phyloP scores from a whole-genome alignment of 2,329 filamentous ascomycete species.

The Alternaria tenuissima region DNA sequence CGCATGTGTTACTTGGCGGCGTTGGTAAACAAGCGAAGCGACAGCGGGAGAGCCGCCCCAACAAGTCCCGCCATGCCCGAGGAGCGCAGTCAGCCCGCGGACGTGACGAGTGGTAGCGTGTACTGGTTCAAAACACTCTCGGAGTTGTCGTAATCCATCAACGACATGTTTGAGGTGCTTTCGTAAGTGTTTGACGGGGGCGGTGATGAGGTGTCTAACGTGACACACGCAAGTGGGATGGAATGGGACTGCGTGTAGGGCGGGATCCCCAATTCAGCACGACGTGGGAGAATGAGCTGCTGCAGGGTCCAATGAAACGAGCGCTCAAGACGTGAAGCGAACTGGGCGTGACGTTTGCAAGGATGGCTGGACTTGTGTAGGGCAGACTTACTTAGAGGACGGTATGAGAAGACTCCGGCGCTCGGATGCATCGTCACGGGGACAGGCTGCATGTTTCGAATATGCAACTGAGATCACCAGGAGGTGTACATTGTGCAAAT shows the following conservation, averaged over 20 bases:
- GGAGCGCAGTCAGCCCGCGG: conserved; percentile 1
- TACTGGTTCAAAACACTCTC: background rate
- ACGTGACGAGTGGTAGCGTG: conserved; percentile 12
- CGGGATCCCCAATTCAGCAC: conserved; percentile 19
- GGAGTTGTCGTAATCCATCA: background rate
- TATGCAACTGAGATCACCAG: conserved; percentile 8
- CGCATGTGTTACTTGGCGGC: conserved; percentile 26
- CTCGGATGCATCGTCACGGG: conserved; percentile 30
- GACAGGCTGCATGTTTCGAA: conserved; percentile 19
- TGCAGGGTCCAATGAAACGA: conserved; percentile 41
- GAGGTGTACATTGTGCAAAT: background rate
- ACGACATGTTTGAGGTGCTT: background rate
- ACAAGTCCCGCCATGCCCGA: conserved; percentile 19
- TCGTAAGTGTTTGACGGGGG: background rate
- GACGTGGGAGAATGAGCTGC: conserved; percentile 27
- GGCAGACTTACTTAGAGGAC: background rate
- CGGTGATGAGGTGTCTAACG: conserved; percentile 15
- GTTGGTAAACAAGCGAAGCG: conserved; percentile 14
- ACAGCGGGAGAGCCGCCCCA: conserved; percentile 23
- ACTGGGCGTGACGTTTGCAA: background rate
- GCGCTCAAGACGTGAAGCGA: conserved; percentile 11
- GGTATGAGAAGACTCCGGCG: conserved; percentile 22
- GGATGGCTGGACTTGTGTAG: conserved; percentile 16
- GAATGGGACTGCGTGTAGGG: conserved; percentile 16
- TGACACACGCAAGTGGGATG: conserved; percentile 25